Evolutionary conservation across 2,329 filamentous ascomycete genomes (phyloP), one percentile per base, ranked within the genome.

Genomic region (Talaromyces pinophilus): DNA sequence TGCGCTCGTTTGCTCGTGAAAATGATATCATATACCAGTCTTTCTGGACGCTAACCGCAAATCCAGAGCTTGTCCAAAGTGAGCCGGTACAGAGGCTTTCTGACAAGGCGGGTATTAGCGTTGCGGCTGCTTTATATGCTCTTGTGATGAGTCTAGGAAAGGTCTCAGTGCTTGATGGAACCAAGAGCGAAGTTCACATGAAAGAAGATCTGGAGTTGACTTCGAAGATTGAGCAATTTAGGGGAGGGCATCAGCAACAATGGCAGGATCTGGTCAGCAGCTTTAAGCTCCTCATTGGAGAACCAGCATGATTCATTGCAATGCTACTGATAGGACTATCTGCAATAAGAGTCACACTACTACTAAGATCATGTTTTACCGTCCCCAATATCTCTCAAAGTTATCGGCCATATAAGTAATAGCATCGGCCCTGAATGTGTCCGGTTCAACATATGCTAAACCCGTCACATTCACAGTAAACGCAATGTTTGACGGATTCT

Each of bases 11-110:
- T 72, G 88, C 86, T 71, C 74, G 72, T 5, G 78, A 84, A 44
- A 78, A 84, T 13, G 77, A 76, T 1, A 85, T 89, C 59, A 75
- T 83, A 25, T 88, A 87, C 68, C 84, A 88, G 71, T 82, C 81
- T 52, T 88, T 88, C 73, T 88, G 86, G 86, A 88, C 86, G 1
- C 71, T 88, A 74, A 86, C 84, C 0, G 86, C 82, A 0, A 88
- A 88, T 70, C 85, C 85, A 3, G 71, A 77, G 15, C 75, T 89
- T 33, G 68, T 87, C 28, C 76, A 72, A 57, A 82, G 80, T 3
- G 70, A 74, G 13, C 75, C 84, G 0, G 86, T 91, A 0, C 72
- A 73, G 10, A 70, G 72, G 7, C 76, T 93, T 1, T 85, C 86
- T 19, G 62, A 75, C 13, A 72, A 74, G 8, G 74, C 77, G 0